Evolutionary conservation across 192 early-diverging fungal genomes (phyloP), one percentile per base, ranked within the genome.

Genomic region (Mortierella antarctica): DNA sequence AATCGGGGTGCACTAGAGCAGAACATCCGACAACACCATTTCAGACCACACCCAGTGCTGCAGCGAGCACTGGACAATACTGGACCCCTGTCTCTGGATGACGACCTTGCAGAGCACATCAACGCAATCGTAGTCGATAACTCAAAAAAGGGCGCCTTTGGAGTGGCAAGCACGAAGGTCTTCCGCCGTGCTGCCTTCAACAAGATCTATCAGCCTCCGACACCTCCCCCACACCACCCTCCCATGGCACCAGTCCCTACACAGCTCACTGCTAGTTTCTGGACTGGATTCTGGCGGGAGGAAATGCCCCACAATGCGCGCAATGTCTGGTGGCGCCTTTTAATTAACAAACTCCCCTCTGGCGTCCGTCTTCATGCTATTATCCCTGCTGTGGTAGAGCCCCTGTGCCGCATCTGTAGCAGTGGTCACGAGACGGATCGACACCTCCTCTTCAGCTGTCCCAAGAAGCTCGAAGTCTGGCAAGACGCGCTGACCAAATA

Each of bases 391-490:
- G n/a, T 44, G 41, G 31, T 60, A 2, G 42, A 5, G 13, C 58
- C 42, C n/a, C 40, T 44, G 4, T 60, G 41, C 58, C 58, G 58
- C 41, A 17, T 60, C 31, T 60, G 58, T 60, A 7, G 45, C 15
- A 14, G 17, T 42, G 58, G n/a, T 7, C 41, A 4, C 2, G 58
- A 60, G 40, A 40, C 41, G 2, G 58, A 60, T 15, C 58, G 45
- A 6, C 58, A 60, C 58, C 8, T 60, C 23, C 58, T 60, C 14
- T 60, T 60, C 58, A 45, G 41, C 41, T 45, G 42, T n/a, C 42
- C 58, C 9, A 60, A 50, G 62, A 63, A 63, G 21, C 62, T 61
- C 45, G 39, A 61, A 61, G n/a, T 45, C n/a, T n/a, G n/a, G n/a
- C n/a, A n/a, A n/a, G n/a, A n/a, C n/a, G n/a, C n/a, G n/a, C n/a